These are phyloP conservation scores for Ceratocystis ficicola DNA, from an alignment of 2,329 filamentous ascomycete species.

Conservation along the genomic window DNA sequence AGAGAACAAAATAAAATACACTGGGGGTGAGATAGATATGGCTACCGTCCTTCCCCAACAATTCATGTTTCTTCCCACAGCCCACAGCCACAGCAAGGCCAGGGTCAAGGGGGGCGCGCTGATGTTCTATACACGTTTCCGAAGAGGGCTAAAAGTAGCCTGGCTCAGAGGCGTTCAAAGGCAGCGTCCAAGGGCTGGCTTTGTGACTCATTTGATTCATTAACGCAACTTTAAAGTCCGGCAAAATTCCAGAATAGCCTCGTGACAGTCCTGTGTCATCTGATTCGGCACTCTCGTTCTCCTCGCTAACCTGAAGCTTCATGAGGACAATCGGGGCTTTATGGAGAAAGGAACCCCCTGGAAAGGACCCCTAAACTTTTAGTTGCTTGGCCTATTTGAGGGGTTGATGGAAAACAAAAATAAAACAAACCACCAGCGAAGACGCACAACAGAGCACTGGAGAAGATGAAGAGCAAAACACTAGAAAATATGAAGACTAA, in stretches of 20 bases:
- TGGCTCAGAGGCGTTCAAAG: background rate
- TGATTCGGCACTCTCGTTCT: background rate
- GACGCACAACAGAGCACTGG: background rate
- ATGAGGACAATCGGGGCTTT: background rate
- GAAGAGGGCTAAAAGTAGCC: background rate
- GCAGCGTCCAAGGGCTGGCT: background rate
- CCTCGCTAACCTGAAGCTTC: too few species aligned
- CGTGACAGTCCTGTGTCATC: constrained; percentile 1
- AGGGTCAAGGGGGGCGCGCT: background rate
- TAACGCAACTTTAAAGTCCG: background rate
- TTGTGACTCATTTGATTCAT: background rate
- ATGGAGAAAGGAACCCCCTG: background rate
- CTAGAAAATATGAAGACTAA: background rate
- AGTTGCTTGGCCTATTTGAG: background rate
- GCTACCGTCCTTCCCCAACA: background rate
- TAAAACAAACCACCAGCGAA: background rate
- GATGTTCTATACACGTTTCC: background rate
- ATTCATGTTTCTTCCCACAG: too few species aligned
- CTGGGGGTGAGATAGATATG: too few species aligned
- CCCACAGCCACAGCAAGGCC: background rate
- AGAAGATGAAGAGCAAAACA: background rate
- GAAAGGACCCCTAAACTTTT: background rate
- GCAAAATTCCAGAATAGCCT: constrained; percentile 1
- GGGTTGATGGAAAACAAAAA: too few species aligned
- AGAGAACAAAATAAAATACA: too few species aligned